Evolutionary conservation across 768 basidiomycete species (phyloP).

Genomic region (Crassisporium funariophilum): DNA sequence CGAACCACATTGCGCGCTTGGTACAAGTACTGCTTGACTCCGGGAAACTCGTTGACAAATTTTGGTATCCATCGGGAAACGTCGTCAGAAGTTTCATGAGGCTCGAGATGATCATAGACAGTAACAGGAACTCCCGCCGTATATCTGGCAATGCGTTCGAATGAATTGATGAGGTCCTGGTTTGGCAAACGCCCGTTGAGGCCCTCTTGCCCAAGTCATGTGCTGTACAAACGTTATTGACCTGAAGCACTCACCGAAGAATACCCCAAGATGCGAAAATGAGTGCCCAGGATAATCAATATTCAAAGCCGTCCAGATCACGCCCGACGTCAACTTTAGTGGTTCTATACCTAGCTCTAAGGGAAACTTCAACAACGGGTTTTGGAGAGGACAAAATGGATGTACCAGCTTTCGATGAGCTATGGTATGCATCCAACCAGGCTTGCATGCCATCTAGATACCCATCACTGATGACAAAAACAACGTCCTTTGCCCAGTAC

Average conservation of each 20-base stretch:
- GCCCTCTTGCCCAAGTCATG: no score
- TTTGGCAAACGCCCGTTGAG: conserved; percentile 94
- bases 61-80: conserved; percentile 46
- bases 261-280: conserved; percentile 93
- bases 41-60: conserved; percentile 40
- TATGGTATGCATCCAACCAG: conserved; percentile 87
- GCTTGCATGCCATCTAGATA: conserved; percentile 92
- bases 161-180: conserved; percentile 90
- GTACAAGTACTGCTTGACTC: conserved; percentile 53
- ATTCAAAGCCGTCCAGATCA: conserved; percentile 94
- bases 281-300: conserved; percentile 98
- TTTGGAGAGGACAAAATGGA: background rate
- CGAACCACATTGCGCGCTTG: conserved; percentile 68
- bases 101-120: conserved; percentile 77
- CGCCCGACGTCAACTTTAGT: conserved; percentile 71
- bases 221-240: no score
- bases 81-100: conserved; percentile 36
- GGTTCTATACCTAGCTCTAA: conserved; percentile 68
- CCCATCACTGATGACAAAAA: conserved; percentile 88
- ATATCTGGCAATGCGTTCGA: conserved; percentile 68
- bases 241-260: conserved; percentile 66
- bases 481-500: conserved; percentile 92
- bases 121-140: conserved; percentile 78
- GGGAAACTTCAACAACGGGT: conserved; percentile 1
- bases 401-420: conserved; percentile 63